Percentiles rank a stretch among this genome's conserved stretches.
Evolutionary conservation across 345 rosid species (phyloP).

Genomic region (Abelmoschus esculentus): DNA sequence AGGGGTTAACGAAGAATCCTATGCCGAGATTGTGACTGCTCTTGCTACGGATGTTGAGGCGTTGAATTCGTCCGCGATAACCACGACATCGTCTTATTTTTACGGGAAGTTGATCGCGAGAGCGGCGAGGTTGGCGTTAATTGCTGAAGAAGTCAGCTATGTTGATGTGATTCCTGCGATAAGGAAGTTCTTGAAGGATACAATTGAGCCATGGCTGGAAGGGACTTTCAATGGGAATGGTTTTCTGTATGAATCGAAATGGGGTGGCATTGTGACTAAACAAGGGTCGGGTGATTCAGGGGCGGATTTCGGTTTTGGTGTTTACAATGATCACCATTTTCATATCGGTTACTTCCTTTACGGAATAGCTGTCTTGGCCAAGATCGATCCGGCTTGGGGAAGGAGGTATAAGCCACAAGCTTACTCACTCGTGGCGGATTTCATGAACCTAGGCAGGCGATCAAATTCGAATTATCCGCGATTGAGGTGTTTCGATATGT

Average conservation of each 20-base stretch:
- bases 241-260: conserved; percentile 63
- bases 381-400: too few relatives aligned
- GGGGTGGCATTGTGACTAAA: conserved; percentile 84
- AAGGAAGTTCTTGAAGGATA: conserved; percentile 56
- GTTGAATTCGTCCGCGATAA: conserved; percentile 37
- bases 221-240: conserved; percentile 72
- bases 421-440: too few relatives aligned
- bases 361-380: too few relatives aligned
- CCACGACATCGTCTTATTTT: conserved; percentile 61
- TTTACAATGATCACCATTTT: too few relatives aligned
- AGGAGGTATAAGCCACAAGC: too few relatives aligned
- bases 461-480: too few relatives aligned
- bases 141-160: conserved; percentile 69
- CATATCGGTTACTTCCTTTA: too few relatives aligned
- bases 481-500: too few relatives aligned
- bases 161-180: conserved; percentile 62
- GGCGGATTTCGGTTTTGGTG: too few relatives aligned
- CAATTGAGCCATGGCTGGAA: conserved; percentile 82
- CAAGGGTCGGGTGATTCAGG: conserved; percentile 44
- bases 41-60: conserved; percentile 57
- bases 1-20: conserved; percentile 46
- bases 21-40: conserved; percentile 56
- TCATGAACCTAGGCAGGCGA: too few relatives aligned
- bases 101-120: conserved; percentile 82
- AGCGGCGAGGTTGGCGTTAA: conserved; percentile 82